These are phyloP conservation scores for Fusarium sp. DNA, from an alignment of 2,329 filamentous ascomycete species.

Conservation along the genomic window DNA sequence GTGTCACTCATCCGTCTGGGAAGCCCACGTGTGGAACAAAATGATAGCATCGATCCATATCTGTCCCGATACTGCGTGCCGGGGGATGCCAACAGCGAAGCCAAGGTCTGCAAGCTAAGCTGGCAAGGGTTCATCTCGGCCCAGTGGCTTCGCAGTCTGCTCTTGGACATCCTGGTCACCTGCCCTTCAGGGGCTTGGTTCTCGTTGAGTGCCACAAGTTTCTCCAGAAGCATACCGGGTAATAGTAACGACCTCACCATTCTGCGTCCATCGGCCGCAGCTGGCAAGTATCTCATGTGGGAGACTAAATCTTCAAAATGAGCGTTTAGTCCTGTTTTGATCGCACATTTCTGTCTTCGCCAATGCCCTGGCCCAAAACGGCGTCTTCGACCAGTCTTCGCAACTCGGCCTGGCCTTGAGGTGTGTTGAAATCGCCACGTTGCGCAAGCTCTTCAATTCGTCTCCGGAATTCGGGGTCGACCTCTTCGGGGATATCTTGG, in stretches of 20 bases:
- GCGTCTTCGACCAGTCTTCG: constrained; percentile 86
- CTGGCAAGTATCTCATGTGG: constrained; percentile 74
- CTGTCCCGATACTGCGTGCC: constrained; percentile 78
- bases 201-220: constrained; percentile 67
- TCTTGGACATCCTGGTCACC: constrained; percentile 62
- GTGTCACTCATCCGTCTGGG: constrained; percentile 76
- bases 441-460: constrained; percentile 92
- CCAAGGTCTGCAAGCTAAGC: constrained; percentile 65
- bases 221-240: constrained; percentile 62
- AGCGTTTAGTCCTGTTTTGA: constrained; percentile 67
- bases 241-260: constrained; percentile 68
- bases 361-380: constrained; percentile 75
- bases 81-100: constrained; percentile 50
- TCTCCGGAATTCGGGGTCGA: constrained; percentile 86
- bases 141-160: constrained; percentile 65
- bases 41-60: constrained; percentile 77
- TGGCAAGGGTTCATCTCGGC: constrained; percentile 74
- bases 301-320: constrained; percentile 66
- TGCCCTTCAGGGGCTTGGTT: constrained; percentile 69
- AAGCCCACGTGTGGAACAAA: constrained; percentile 73
- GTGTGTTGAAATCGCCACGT: constrained; percentile 85
- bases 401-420: constrained; percentile 84
- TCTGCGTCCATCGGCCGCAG: constrained; percentile 65
- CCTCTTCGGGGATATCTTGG: constrained; percentile 72
- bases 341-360: constrained; percentile 77